These are phyloP conservation scores for Spergularia azorica DNA, from an alignment of 179 eudicot genomes.

Conservation along the genomic window DNA sequence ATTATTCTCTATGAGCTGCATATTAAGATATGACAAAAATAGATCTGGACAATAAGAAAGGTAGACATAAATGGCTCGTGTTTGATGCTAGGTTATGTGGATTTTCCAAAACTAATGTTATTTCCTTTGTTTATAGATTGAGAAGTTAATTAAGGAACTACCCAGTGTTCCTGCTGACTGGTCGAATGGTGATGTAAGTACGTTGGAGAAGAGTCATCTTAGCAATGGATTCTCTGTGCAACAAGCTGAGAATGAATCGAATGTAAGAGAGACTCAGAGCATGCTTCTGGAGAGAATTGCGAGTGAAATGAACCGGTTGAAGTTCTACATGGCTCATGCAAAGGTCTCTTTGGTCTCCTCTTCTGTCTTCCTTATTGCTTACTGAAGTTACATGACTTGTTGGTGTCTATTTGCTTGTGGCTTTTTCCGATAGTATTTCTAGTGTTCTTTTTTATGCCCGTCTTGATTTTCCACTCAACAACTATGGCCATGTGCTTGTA, in stretches of 20 bases:
- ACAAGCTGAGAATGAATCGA: conserved; percentile 74
- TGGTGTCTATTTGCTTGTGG: not conserved
- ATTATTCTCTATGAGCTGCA: too few species aligned
- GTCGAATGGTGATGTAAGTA: conserved; percentile 54
- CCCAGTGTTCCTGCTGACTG: conserved; percentile 91
- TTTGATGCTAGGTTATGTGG: not conserved
- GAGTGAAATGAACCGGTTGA: conserved; percentile 97
- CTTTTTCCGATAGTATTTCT: not conserved
- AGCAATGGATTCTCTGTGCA: conserved; percentile 67
- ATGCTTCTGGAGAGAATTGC: conserved; percentile 99
- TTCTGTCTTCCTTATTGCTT: conserved; percentile 16
- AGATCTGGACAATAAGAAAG: not conserved
- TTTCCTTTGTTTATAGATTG: conserved; percentile 57
- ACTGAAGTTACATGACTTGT: conserved; percentile 1
- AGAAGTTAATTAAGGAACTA: conserved; percentile 91
- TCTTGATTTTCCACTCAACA: not conserved
- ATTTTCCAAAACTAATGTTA: not conserved
- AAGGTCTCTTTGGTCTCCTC: conserved; percentile 72
- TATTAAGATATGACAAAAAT: not conserved
- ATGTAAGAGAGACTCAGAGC: conserved; percentile 94
- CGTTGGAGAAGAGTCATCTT: conserved; percentile 50
- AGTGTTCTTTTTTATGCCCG: not conserved
- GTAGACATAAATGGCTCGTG: not conserved
- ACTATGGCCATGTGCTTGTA: too few species aligned
- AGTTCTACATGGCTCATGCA: conserved; percentile 90